Evolutionary conservation across 2,329 filamentous ascomycete species (phyloP), one percentile per base, ranked within the genome.

Genomic region (Xylariaceae sp.): DNA sequence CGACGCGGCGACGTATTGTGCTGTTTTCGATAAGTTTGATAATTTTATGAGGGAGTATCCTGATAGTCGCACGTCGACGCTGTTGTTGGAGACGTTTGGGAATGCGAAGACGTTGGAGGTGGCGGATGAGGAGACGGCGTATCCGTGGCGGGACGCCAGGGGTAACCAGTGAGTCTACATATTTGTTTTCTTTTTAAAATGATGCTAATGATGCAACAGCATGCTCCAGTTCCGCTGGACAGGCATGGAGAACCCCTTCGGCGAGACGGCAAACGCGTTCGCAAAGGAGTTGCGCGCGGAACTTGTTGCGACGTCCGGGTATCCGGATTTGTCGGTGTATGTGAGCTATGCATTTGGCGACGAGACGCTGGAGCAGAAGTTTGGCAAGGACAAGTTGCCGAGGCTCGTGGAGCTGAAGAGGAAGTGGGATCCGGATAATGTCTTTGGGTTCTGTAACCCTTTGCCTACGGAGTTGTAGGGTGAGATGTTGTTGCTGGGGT

Each of bases 141-240:
- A 66, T 23, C 62, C 69, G 4, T 70, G 66, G 68, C 57, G 66
- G 18, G 65, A 70, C 10, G 15, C 65, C 7, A 64, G 18, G 52
- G 67, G 37, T 3, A 42, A 42, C 4, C 8, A 10, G 37, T 42
- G 11, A 42, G 37, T 42, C 23, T 42, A 51, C 23, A 52, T 52
- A 39, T 37, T 47, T 10, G 6, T 10, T 5, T 15, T 48, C 2
- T 51, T 11, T 60, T 23, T 1, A 5, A 5, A 2, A 23, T 4
- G 23, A 2, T 23, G 23, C 51, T 56, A 48, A 23, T 9, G 42
- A 30, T 2, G 5, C 1, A 1, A 37, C 51, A 42, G 37, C 37
- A 42, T 42, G 37, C 8, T 42, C 2, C 9, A 42, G 8, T 10
- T 42, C 9, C 37, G 11, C 8, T 42, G 37, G 2, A 15, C 56